phyloP scores from a whole-genome alignment of 148 eudicot genomes.

The Tetragonia tetragonoides region DNA sequence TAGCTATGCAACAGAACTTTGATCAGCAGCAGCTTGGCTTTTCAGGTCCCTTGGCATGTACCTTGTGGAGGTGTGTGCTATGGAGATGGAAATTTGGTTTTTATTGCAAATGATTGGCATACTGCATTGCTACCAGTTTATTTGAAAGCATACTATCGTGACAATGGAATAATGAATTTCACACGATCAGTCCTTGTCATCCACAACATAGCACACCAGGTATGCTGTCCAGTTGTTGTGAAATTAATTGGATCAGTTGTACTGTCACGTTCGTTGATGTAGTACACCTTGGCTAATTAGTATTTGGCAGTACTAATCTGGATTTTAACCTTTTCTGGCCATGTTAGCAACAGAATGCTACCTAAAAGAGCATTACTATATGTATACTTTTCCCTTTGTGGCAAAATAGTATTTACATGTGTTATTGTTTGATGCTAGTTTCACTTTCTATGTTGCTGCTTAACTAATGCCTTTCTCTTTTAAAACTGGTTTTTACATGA shows the following conservation, averaged over 20 bases:
- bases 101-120: conserved; percentile 99
- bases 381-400: not conserved
- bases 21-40: conserved; percentile 5
- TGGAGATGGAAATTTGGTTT: conserved; percentile 96
- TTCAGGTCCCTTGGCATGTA: conserved; percentile 95
- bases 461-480: no score
- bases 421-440: not conserved
- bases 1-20: not conserved
- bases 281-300: not conserved
- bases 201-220: conserved; percentile 98
- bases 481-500: no score
- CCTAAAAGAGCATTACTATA: not conserved
- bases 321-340: not conserved
- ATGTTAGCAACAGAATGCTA: not conserved
- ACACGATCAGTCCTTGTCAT: conserved; percentile 89
- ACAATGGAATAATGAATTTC: conserved; percentile 75
- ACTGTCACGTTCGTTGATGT: not conserved
- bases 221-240: conserved; percentile 27
- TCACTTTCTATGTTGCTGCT: not conserved
- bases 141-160: conserved; percentile 94
- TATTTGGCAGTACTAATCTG: not conserved
- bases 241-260: not conserved
- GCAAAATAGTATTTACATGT: not conserved
- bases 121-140: conserved; percentile 93
- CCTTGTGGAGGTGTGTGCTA: conserved; percentile 98